Percentiles rank a stretch among this genome's conserved stretches.
Conservation (phyloP, 2,329 filamentous ascomycete species). For the Diatrype stigma region DNA sequence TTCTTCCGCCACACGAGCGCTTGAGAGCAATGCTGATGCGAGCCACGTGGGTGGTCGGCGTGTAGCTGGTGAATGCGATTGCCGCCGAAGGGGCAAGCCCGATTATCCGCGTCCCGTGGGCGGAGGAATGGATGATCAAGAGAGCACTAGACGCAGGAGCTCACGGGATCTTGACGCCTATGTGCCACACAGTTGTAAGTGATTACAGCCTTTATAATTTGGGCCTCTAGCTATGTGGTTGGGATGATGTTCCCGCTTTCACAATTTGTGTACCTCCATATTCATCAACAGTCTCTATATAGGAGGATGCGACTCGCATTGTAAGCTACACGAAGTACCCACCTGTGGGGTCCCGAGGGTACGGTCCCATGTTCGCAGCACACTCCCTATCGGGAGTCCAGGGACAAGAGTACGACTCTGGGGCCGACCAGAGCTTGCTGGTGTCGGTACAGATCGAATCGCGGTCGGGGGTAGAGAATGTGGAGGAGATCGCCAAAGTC, state of each 20-base stretch:
- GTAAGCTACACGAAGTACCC: slow-evolving; percentile 19
- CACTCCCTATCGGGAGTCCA: slow-evolving; percentile 22
- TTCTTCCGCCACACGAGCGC: too few species aligned
- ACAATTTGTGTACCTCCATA: too few species aligned
- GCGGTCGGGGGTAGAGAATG: slow-evolving; percentile 33
- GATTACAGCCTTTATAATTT: too few species aligned
- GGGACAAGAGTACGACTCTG: slow-evolving; percentile 24
- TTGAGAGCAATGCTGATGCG: too few species aligned
- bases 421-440: slow-evolving; percentile 27
- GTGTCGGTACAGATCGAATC: slow-evolving; percentile 39
- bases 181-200: slow-evolving; percentile 15
- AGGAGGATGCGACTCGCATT: slow-evolving; percentile 16
- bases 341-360: slow-evolving; percentile 15
- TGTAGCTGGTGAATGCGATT: slow-evolving; percentile 14
- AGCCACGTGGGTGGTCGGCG: too few species aligned
- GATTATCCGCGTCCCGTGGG: slow-evolving; percentile 16
- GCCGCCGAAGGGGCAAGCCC: slow-evolving; percentile 15
- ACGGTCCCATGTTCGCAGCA: slow-evolving; percentile 30
- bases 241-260: too few species aligned
- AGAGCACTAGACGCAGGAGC: slow-evolving; percentile 26
- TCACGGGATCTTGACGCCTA: slow-evolving; percentile 28
- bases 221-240: too few species aligned
- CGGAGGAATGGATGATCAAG: slow-evolving; percentile 29
- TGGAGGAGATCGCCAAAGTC: slow-evolving; percentile 38
- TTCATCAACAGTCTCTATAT: too few species aligned